Percentiles rank a stretch among this genome's conserved stretches.
phyloP scores from a whole-genome alignment of 352 stramenopile species.

The Phytophthora sp. region DNA sequence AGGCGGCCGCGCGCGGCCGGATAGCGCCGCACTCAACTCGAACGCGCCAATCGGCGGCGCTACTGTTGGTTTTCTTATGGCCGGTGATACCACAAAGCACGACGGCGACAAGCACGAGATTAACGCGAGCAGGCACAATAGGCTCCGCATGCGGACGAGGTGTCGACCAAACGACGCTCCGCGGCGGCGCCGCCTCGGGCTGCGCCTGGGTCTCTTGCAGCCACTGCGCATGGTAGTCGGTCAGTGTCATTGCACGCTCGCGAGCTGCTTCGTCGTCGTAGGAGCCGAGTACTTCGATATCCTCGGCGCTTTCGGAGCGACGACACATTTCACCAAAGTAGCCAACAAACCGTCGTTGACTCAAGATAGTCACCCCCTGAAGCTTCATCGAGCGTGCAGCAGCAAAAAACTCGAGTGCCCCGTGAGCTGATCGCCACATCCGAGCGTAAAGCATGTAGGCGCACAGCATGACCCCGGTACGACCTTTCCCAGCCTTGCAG shows the following conservation, averaged over 20 bases:
- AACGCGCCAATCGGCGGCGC: constrained; percentile 57
- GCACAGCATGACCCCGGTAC: constrained; percentile 90
- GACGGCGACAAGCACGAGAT: constrained; percentile 50
- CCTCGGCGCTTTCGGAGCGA: constrained; percentile 20
- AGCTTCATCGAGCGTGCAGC: constrained; percentile 73
- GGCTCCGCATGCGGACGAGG: constrained; percentile 31
- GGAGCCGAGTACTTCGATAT: constrained; percentile 11
- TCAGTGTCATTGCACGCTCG: constrained; percentile 41
- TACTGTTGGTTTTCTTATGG: constrained; percentile 42
- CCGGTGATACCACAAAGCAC: constrained; percentile 49
- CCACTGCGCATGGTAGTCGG: constrained; percentile 57
- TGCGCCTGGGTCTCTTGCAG: constrained; percentile 42
- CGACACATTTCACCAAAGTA: constrained; percentile 77
- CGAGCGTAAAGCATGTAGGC: constrained; percentile 77
- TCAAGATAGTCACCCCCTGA: constrained; percentile 86
- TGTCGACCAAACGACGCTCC: constrained; percentile 4
- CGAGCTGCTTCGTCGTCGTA: constrained; percentile 22
- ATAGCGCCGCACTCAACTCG: constrained; percentile 52
- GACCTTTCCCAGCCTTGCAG: constrained; percentile 92
- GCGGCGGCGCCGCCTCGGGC: constrained; percentile 15
- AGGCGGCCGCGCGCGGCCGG: constrained; percentile 22
- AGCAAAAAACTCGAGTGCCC: constrained; percentile 73
- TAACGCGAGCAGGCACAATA: constrained; percentile 29
- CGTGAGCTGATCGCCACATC: constrained; percentile 61
- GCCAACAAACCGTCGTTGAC: constrained; percentile 75